Evolutionary conservation across 371 early-diverging fungal species (phyloP).

Genomic region (Circinella minor): DNA sequence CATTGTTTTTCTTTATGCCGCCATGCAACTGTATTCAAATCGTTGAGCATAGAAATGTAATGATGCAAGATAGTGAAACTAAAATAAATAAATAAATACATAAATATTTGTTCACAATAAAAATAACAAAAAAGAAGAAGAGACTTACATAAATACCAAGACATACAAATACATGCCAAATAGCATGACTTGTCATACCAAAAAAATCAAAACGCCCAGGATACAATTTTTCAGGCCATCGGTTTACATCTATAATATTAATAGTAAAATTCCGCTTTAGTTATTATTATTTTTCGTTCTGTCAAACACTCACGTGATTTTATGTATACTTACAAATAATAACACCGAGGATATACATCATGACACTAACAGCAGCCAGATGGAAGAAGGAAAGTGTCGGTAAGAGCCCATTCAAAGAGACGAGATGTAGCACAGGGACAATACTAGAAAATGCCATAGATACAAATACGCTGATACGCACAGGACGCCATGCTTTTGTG

Average conservation of each 20-base stretch:
- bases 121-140: background rate
- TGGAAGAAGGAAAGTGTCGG: conserved; percentile 52
- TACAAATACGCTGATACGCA: conserved; percentile 66
- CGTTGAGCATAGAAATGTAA: conserved; percentile 50
- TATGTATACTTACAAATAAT: conserved; percentile 32
- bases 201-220: conserved; percentile 80
- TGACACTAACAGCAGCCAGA: conserved; percentile 53
- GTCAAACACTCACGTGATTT: background rate
- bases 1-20: conserved; percentile 8
- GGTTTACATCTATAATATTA: conserved; percentile 46
- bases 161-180: conserved; percentile 81
- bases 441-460: conserved; percentile 66
- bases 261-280: conserved; percentile 12
- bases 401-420: conserved; percentile 45
- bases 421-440: conserved; percentile 62
- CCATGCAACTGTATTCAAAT: conserved; percentile 47
- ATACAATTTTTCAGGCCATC: conserved; percentile 75
- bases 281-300: conserved; percentile 5
- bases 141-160: conserved; percentile 60
- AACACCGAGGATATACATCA: conserved; percentile 63
- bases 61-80: conserved; percentile 60
- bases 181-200: conserved; percentile 74
- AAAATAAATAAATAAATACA: background rate
- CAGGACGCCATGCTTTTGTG: conserved; percentile 53
- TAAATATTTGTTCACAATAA: background rate